Conservation (phyloP, 2,329 filamentous ascomycete species). For the Tothia fuscella region DNA sequence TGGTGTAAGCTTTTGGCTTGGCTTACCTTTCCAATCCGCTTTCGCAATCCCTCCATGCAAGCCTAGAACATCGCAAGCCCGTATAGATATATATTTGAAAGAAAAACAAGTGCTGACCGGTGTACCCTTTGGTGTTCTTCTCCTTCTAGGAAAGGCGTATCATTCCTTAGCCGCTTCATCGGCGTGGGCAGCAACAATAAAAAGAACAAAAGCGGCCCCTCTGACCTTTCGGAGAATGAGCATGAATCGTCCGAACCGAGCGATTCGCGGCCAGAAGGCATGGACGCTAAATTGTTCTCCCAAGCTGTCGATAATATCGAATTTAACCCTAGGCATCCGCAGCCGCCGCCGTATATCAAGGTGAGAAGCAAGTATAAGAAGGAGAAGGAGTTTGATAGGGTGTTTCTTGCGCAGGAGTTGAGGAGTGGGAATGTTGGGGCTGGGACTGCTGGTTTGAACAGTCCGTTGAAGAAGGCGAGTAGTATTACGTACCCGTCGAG, state of each 20-base stretch:
- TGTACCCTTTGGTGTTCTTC: too few species aligned
- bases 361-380: constrained; percentile 73
- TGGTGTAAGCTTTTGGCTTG: too few species aligned
- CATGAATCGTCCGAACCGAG: constrained; percentile 51
- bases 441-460: neutral
- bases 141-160: constrained; percentile 65
- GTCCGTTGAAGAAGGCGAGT: neutral
- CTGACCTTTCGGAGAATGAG: constrained; percentile 40
- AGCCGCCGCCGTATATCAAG: constrained; percentile 83
- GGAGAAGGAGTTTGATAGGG: constrained; percentile 65
- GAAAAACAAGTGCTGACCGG: too few species aligned
- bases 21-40: too few species aligned
- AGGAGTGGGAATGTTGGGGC: constrained; percentile 12
- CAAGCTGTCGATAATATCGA: constrained; percentile 58
- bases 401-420: constrained; percentile 88
- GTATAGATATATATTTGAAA: too few species aligned
- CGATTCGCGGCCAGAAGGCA: constrained; percentile 54
- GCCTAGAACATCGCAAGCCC: too few species aligned
- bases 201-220: constrained; percentile 44
- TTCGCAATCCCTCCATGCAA: too few species aligned
- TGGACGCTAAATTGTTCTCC: constrained; percentile 72
- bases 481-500: constrained; percentile 20
- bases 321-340: constrained; percentile 77
- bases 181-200: constrained; percentile 54
- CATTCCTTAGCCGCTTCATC: constrained; percentile 81